Conservation (phyloP, 2,329 filamentous ascomycete genomes). For the Parafenestella ontariensis region DNA sequence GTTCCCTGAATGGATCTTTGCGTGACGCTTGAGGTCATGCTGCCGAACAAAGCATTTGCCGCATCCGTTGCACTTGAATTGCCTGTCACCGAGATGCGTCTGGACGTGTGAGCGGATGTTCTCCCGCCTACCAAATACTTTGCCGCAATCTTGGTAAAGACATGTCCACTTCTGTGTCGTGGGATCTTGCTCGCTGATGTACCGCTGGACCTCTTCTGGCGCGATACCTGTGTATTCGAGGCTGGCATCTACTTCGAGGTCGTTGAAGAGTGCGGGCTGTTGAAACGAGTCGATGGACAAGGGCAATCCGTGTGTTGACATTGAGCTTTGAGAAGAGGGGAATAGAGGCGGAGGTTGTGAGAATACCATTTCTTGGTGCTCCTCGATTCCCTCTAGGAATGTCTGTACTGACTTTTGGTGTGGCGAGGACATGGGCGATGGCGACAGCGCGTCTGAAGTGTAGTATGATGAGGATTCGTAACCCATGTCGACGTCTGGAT, state of each 20-base stretch:
- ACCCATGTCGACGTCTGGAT: conserved; percentile 52
- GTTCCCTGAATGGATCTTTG: conserved; percentile 95
- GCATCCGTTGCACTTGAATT: conserved; percentile 93
- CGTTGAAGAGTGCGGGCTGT: conserved; percentile 38
- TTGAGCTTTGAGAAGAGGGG: conserved; percentile 30
- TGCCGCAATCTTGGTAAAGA: conserved; percentile 74
- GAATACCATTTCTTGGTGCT: conserved; percentile 43
- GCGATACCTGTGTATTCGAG: conserved; percentile 83
- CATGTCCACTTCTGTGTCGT: conserved; percentile 59
- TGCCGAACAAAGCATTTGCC: conserved; percentile 96
- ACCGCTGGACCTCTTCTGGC: conserved; percentile 70
- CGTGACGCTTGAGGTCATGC: conserved; percentile 95
- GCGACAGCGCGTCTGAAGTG: conserved; percentile 59
- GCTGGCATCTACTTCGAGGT: conserved; percentile 65
- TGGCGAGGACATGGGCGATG: conserved; percentile 49
- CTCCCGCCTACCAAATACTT: conserved; percentile 94
- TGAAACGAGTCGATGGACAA: conserved; percentile 25
- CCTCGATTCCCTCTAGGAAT: conserved; percentile 45
- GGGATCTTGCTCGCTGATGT: conserved; percentile 57
- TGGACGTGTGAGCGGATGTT: conserved; percentile 99
- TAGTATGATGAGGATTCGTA: conserved; percentile 60
- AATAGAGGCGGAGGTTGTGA: conserved; percentile 40
- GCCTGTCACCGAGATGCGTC: conserved; percentile 94
- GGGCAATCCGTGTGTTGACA: conserved; percentile 27
- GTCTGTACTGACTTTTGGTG: conserved; percentile 42